Conservation (phyloP, 805 yeast genomes). For the Candida ulmi region DNA sequence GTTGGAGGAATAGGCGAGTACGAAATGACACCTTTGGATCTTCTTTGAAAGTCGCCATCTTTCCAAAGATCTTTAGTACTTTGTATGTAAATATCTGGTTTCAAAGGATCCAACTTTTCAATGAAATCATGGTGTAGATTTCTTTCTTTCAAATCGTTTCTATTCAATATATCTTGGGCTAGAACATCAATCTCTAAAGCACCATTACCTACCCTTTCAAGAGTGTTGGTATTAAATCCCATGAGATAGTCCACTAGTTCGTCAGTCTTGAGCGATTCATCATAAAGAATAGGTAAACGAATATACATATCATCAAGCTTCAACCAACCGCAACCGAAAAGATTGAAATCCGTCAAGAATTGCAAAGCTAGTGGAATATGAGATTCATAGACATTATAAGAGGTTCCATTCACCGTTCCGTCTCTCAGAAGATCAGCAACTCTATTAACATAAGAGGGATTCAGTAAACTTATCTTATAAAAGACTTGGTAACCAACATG, state of each 20-base stretch:
- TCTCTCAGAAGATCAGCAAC: slow-evolving; percentile 44
- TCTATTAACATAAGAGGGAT: slow-evolving; percentile 54
- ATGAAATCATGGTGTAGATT: slow-evolving; percentile 46
- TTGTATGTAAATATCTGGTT: slow-evolving; percentile 26
- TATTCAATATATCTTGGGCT: slow-evolving; percentile 56
- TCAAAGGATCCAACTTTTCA: slow-evolving; percentile 25
- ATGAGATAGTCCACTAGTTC: slow-evolving; percentile 29
- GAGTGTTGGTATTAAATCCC: slow-evolving; percentile 19
- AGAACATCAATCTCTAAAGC: slow-evolving; percentile 67
- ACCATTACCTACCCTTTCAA: slow-evolving; percentile 53
- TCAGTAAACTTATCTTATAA: slow-evolving; percentile 62
- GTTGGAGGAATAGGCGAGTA: slow-evolving; percentile 24
- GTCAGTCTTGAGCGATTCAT: slow-evolving; percentile 25
- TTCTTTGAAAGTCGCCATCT: slow-evolving; percentile 51
- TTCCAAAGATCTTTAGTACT: slow-evolving; percentile 53
- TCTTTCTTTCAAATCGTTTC: slow-evolving; percentile 37
- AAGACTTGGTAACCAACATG: slow-evolving; percentile 57
- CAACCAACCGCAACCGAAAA: slow-evolving; percentile 83
- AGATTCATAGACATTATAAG: slow-evolving; percentile 59
- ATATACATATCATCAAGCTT: slow-evolving; percentile 41
- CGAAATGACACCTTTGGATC: slow-evolving; percentile 28
- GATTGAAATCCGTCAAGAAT: slow-evolving; percentile 75
- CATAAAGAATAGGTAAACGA: slow-evolving; percentile 47
- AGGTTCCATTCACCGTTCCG: slow-evolving; percentile 33
- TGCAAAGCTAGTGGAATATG: slow-evolving; percentile 78